Evolutionary conservation across 148 eudicot species (phyloP), one percentile per base, ranked within the genome.

Genomic region (Nepenthes mirabilis): DNA sequence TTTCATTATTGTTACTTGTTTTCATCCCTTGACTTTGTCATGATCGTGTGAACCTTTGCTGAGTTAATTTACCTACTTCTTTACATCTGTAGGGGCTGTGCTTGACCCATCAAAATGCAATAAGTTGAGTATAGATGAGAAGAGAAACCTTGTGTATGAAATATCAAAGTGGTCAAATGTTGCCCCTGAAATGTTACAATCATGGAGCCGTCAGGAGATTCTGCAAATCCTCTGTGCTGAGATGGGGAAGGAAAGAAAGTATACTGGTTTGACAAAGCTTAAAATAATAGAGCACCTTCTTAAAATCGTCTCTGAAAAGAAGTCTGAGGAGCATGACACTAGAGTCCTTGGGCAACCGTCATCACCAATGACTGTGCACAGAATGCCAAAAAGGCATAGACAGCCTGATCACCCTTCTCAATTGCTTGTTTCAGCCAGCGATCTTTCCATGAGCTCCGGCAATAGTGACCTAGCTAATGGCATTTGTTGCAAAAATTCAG

Each of bases 231-330:
- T 87, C 58, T 87, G 89, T 68, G 73, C 77, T 12, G 97, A 90
- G 76, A 76, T 85, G 74, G 97, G 97, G 6, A 87, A 87, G 75
- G 97, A 90, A 77, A 75, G 97, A 66, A 90, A 90, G 62, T 90
- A 84, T 52, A 87, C 91, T 2, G 95, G 97, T 43, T 60, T 82
- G 64, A 80, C 95, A n/a, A 90, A 90, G 76, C 65, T 78, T 61
- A 87, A 83, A 72, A 79, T 90, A 37, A 84, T 87, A n/a, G 97
- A 87, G 64, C 75, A 79, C 34, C 97, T 90, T 63, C 64, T 90
- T 43, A 90, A 75, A 76, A 56, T 87, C 34, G 83, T 90, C 36
- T 65, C 84, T 34, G 87, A 77, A 43, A 90, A 90, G 76, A 82
- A 55, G 45, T 77, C 65, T 13, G 66, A 58, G 33, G 73, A 70